Base-by-base conservation (phyloP, 352 stramenopile genomes). In the Phytopythium sindhum region DNA sequence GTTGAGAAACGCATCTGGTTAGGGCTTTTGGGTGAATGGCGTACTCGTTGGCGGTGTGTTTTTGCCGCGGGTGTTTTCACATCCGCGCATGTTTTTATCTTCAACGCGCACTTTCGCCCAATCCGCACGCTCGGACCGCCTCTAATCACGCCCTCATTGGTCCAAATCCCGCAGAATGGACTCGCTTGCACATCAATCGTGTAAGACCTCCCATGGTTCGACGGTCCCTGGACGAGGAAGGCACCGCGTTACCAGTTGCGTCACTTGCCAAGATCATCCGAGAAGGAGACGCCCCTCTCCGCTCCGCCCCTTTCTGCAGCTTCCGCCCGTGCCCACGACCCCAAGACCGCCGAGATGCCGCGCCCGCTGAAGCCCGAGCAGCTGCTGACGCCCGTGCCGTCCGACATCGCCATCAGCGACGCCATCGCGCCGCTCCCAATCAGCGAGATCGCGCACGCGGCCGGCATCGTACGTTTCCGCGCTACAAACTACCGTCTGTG, bases 391-490 rank as follows among this genome's bases (percentile, higher is more conserved):
- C 83, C 83, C 45, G 86, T 92, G 67, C 81, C 83, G 60, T 92
- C 80, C 53, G 86, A 94, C 71, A 94, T 94, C 52, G 78, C 70
- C 28, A 90, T 94, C 75, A 92, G 81, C 60, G 84, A 94, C 70
- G 81, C 85, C 60, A 86, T 87, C 53, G 67, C 74, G 56, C 85
- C 85, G 52, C 58, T 90, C 65, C 75, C 70, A 45, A 94, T 94
- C 77, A 69, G 71, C 28, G 66, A 90, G 33, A 83, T 94, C 60
- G 81, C 85, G 28, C 58, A 68, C 15, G 69, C 70, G 35, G 82
- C 83, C 14, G 85, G 85, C 72, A 89, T 94, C 29, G 83, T 94
- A 77, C 47, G 80, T 23, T 28, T 39, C 2, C 29, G 58, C 4
- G 21, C 24, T 58, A n/a, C n/a, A n/a, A n/a, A n/a, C n/a, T n/a